Conservation (phyloP, 305 asterid species). For the Andrographis paniculata region DNA sequence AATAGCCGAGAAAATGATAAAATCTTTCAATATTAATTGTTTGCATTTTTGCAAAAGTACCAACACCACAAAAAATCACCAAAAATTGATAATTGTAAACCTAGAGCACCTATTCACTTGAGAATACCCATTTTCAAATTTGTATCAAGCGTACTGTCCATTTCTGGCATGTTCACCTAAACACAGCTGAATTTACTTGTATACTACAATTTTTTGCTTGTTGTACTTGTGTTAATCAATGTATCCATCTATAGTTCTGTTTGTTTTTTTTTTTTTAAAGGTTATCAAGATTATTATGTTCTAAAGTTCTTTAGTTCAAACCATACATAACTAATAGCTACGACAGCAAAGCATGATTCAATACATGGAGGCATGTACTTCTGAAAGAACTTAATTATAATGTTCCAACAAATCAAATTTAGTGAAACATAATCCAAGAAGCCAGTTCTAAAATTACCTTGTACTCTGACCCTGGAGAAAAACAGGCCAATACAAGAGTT, state of each 20-base stretch:
- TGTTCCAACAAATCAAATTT: conserved; percentile 9
- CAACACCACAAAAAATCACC: conserved; percentile 9
- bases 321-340: conserved; percentile 3
- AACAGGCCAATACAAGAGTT: conserved; percentile 81
- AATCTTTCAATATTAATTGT: conserved; percentile 13
- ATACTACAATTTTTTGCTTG: not conserved
- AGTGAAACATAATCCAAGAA: conserved; percentile 10
- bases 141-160: not conserved
- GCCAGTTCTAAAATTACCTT: conserved; percentile 38
- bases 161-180: not conserved
- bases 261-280: not conserved
- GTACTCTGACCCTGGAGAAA: conserved; percentile 52
- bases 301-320: not conserved
- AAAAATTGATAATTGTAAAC: conserved; percentile 6
- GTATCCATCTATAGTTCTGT: not conserved
- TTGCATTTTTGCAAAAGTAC: conserved; percentile 1
- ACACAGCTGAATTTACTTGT: not conserved
- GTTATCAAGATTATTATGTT: conserved; percentile 3
- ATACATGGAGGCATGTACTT: not conserved
- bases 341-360: conserved; percentile 10
- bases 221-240: not conserved
- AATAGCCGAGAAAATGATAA: conserved; percentile 21
- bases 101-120: no score
- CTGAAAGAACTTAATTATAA: no score
- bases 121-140: no score